phyloP scores from a whole-genome alignment of 169 alveolate species.

The Eimeria maxima region DNA sequence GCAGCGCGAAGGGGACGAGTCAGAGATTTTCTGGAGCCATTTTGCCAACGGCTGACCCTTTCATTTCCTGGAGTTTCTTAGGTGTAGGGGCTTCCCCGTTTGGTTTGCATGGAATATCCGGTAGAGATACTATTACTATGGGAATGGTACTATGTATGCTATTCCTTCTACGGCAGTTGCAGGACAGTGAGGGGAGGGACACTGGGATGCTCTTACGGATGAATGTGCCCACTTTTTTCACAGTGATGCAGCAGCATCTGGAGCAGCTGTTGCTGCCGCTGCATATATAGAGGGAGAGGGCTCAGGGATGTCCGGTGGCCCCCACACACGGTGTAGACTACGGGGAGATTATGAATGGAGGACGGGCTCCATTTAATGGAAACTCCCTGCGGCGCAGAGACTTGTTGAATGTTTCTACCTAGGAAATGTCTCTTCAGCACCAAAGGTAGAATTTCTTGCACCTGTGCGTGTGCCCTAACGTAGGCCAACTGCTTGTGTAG shows the following conservation, averaged over 20 bases:
- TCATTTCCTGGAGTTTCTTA: not conserved
- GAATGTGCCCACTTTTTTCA: not conserved
- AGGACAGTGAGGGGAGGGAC: not conserved
- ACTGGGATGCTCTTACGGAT: not conserved
- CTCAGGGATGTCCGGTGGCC: not conserved
- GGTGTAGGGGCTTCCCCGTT: not conserved
- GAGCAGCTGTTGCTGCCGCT: constrained; percentile 9
- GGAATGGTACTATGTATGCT: not conserved
- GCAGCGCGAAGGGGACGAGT: constrained; percentile 76
- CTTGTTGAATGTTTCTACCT: not conserved
- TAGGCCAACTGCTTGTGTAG: not conserved
- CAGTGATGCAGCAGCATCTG: not conserved
- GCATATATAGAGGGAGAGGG: not conserved
- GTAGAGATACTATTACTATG: too few relatives aligned
- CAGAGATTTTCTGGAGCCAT: constrained; percentile 69
- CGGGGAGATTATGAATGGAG: not conserved
- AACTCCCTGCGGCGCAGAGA: not conserved
- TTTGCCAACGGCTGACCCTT: constrained; percentile 59
- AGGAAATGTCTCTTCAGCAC: not conserved
- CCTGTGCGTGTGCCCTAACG: not conserved
- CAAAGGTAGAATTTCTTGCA: not conserved
- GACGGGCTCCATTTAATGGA: not conserved
- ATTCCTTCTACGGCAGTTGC: not conserved
- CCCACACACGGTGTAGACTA: not conserved
- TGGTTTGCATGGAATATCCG: not conserved